Evolutionary conservation across 148 eudicot species (phyloP).

Genomic region (Persicaria maculosa): DNA sequence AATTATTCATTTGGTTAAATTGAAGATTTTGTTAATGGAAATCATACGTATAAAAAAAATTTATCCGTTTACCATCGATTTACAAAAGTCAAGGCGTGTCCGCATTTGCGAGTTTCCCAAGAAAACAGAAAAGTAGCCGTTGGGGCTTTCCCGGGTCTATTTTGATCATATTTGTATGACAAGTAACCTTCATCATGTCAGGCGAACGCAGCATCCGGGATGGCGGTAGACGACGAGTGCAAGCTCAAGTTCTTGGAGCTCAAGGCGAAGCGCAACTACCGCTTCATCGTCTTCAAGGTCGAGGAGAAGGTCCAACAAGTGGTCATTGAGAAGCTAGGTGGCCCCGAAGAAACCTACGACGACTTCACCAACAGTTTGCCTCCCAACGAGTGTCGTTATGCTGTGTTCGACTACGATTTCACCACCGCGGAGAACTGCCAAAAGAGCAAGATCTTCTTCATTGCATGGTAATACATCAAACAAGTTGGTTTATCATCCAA

Average conservation of each 20-base stretch:
- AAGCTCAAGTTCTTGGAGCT: slow-evolving; percentile 36
- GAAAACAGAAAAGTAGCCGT: too few species aligned
- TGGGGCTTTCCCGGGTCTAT: too few species aligned
- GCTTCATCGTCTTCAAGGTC: slow-evolving; percentile 34
- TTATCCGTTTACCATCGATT: too few species aligned
- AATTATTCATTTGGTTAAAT: too few species aligned
- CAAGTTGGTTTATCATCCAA: too few species aligned
- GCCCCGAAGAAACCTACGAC: slow-evolving; percentile 28
- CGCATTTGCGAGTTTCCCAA: too few species aligned
- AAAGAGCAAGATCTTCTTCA: slow-evolving; percentile 46
- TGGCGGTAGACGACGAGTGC: slow-evolving; percentile 45
- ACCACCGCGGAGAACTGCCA: slow-evolving; percentile 34
- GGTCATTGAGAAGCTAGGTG: slow-evolving; percentile 31
- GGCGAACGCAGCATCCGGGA: slow-evolving; percentile 44
- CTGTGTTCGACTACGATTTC: slow-evolving; percentile 37
- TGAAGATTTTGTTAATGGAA: too few species aligned
- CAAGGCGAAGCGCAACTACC: slow-evolving; percentile 29
- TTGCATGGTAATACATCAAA: slow-evolving; percentile 28
- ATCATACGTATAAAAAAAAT: too few species aligned
- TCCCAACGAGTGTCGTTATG: slow-evolving; percentile 33
- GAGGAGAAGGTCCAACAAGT: slow-evolving; percentile 36
- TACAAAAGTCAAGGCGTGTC: too few species aligned
- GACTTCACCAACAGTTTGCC: slow-evolving; percentile 36
- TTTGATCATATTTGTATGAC: too few species aligned
- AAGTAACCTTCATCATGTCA: neutral